These are phyloP conservation scores for Ustilago bromivora DNA, from an alignment of 1,284 basidiomycete species.

Conservation along the genomic window DNA sequence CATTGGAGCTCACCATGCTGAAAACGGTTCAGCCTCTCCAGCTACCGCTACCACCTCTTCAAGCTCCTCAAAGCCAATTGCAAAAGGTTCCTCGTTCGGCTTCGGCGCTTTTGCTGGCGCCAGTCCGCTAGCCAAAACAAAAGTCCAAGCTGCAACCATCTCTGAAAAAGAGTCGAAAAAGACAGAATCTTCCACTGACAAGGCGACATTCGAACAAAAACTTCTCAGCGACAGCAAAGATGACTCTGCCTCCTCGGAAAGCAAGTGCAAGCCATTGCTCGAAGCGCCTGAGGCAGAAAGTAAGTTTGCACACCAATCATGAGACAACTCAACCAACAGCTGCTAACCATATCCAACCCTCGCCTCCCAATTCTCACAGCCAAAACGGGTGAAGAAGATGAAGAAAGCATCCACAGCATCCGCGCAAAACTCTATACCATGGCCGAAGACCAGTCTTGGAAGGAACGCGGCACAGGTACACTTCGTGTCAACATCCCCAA, in stretches of 20 bases:
- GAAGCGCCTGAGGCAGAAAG: slow-evolving; percentile 41
- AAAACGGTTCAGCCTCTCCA: slow-evolving; percentile 27
- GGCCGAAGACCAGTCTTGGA: slow-evolving; percentile 77
- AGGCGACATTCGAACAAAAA: slow-evolving; percentile 34
- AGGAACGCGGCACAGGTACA: slow-evolving; percentile 85
- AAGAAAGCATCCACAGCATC: slow-evolving; percentile 84
- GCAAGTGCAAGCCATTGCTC: slow-evolving; percentile 30
- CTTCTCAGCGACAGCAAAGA: slow-evolving; percentile 30
- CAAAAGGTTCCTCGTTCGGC: slow-evolving; percentile 45
- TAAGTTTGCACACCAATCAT: slow-evolving; percentile 17
- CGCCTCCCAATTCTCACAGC: slow-evolving; percentile 72
- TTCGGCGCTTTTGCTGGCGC: slow-evolving; percentile 60
- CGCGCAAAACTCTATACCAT: slow-evolving; percentile 86
- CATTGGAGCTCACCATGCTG: slow-evolving; percentile 37
- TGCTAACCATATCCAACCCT: background rate
- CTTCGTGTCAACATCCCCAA: slow-evolving; percentile 81
- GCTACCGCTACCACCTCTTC: slow-evolving; percentile 3
- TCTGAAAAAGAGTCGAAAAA: slow-evolving; percentile 17
- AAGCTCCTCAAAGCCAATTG: slow-evolving; percentile 24
- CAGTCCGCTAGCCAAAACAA: slow-evolving; percentile 47
- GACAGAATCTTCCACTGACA: slow-evolving; percentile 14
- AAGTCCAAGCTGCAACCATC: slow-evolving; percentile 17
- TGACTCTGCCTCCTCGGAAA: slow-evolving; percentile 14
- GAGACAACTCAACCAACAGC: too few relatives aligned
- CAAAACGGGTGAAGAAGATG: slow-evolving; percentile 90